phyloP scores from a whole-genome alignment of 2,329 filamentous ascomycete species.

The Colletotrichum acutatum region DNA sequence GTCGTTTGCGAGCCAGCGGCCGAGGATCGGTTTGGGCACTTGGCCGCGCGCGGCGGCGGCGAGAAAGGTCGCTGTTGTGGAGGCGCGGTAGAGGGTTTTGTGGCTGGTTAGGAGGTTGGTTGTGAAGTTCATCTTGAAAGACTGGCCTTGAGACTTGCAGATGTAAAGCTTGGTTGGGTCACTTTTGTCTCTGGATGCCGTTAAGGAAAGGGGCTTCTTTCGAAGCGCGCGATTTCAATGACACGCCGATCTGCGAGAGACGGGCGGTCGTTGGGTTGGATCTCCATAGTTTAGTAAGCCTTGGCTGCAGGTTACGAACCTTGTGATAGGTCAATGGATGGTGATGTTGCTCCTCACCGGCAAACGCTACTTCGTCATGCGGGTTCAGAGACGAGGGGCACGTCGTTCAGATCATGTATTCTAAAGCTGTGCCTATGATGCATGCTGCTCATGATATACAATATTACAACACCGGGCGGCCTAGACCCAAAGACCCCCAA shows the following conservation, averaged over 20 bases:
- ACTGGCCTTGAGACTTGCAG: background rate
- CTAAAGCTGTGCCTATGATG: constrained; percentile 5
- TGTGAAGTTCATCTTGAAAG: constrained; percentile 53
- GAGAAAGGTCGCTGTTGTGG: constrained; percentile 76
- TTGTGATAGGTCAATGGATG: constrained; percentile 13
- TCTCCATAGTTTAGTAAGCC: constrained; percentile 25
- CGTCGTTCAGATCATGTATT: constrained; percentile 15
- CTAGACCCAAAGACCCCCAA: background rate
- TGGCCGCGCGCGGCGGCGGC: constrained; percentile 71
- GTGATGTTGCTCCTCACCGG: background rate
- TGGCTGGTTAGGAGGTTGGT: constrained; percentile 64
- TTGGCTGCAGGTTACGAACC: constrained; percentile 15
- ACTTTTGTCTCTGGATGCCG: background rate
- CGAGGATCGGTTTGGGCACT: constrained; percentile 64
- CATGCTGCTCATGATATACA: constrained; percentile 14
- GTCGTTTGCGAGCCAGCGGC: constrained; percentile 78
- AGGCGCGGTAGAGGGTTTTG: constrained; percentile 57
- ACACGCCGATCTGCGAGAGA: background rate
- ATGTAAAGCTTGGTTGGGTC: background rate
- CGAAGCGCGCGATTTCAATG: background rate
- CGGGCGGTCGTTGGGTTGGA: background rate
- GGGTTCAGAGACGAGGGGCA: background rate
- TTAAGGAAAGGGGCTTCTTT: background rate
- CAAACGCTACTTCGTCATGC: no score
- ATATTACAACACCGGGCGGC: background rate